These are phyloP conservation scores for Colletotrichum filicis DNA, from an alignment of 2,329 filamentous ascomycete genomes.

Conservation along the genomic window DNA sequence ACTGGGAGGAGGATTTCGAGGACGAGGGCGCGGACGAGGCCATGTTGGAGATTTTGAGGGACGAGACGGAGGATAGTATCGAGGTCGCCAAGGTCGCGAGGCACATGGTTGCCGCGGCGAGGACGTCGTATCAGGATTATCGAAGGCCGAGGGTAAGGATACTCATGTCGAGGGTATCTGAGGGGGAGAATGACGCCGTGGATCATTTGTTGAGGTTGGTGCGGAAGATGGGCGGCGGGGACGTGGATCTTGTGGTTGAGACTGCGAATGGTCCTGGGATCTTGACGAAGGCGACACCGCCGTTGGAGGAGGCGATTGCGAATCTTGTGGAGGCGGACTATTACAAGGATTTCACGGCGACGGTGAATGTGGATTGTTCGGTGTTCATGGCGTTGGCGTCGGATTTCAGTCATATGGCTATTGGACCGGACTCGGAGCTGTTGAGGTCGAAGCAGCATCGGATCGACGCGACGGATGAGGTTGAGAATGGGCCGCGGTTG, in stretches of 20 bases:
- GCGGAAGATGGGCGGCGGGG: slow-evolving; percentile 42
- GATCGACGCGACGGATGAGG: slow-evolving; percentile 48
- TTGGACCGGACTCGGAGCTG: slow-evolving; percentile 39
- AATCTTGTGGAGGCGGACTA: slow-evolving; percentile 45
- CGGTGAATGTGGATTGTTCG: slow-evolving; percentile 54
- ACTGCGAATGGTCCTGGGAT: slow-evolving; percentile 38
- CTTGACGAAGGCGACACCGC: slow-evolving; percentile 38
- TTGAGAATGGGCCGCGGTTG: slow-evolving; percentile 36
- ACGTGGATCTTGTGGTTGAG: slow-evolving; percentile 48
- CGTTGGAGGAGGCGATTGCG: slow-evolving; percentile 41
- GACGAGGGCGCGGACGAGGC: slow-evolving; percentile 48
- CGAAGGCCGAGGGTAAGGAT: slow-evolving; percentile 48
- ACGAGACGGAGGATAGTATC: slow-evolving; percentile 32
- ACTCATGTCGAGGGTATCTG: slow-evolving; percentile 46
- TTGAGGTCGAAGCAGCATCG: slow-evolving; percentile 47
- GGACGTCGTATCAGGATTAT: slow-evolving; percentile 49
- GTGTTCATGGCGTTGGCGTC: slow-evolving; percentile 53
- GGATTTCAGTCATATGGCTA: slow-evolving; percentile 50
- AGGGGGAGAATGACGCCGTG: slow-evolving; percentile 42
- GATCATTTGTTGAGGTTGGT: slow-evolving; percentile 44
- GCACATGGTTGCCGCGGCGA: slow-evolving; percentile 49
- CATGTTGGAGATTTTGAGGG: slow-evolving; percentile 40
- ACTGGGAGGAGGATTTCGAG: slow-evolving; percentile 49
- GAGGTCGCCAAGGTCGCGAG: slow-evolving; percentile 43
- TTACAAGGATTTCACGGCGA: slow-evolving; percentile 46